Base-by-base conservation (phyloP, 1,139 yeast genomes). In the Trichomonascaceae sp. region DNA sequence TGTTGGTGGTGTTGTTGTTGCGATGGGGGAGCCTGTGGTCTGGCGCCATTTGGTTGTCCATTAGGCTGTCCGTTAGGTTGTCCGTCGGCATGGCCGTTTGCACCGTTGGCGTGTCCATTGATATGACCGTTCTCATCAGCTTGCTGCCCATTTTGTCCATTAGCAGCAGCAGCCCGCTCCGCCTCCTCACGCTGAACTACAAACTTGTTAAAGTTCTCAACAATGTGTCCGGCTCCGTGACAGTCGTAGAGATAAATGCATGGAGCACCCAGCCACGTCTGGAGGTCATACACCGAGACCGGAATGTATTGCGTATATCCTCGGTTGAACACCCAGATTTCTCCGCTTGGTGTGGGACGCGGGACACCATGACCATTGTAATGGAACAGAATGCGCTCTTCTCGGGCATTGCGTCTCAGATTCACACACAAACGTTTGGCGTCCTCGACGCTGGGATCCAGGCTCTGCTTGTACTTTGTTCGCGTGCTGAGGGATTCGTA, bases 311-410 rank as follows among this genome's bases (percentile, higher is more conserved):
- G 98, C 1, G 98, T 89, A 54, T 87, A 92, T 1, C 95, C 95
- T 46, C 96, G 65, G 56, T 89, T 89, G 60, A 89, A 89, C 13
- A 92, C 97, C 99, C 99, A 89, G 16, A 89, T 84, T 52, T 89
- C 99, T n/a, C 99, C 99, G 35, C 87, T 75, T 18, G 85, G 74
- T 0, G 98, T 92, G 1, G 99, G 98, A 45, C 85, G 85, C 0
- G 99, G 99, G 2, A 89, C 99, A 13, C 99, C 99, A 52, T 89
- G 99, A 3, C 99, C 99, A 50, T 89, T 89, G 54, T 92, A 89
- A 54, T 92, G 98, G 56, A 89, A 89, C 35, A 89, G 56, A 8
- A 87, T 79, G 36, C 98, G 67, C 34, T 64, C 69, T 13, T 89
- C 97, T 50, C 89, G 81, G 3, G 97, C 94, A 38, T 81, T 80